Conservation (phyloP, 2,329 filamentous ascomycete species). For the Pseudopithomyces chartarum region DNA sequence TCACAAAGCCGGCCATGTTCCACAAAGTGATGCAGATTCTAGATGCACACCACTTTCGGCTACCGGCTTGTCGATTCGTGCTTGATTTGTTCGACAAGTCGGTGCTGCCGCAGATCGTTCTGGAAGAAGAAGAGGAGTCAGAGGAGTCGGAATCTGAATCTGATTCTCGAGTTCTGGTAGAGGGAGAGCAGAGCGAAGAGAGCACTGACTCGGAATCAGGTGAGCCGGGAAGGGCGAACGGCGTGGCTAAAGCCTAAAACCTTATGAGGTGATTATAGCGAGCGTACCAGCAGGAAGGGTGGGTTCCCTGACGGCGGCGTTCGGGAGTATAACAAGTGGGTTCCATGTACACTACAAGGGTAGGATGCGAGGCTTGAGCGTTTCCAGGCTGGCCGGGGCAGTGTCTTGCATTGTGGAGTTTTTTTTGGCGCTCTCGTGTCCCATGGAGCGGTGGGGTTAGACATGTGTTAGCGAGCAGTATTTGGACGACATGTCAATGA, state of each 20-base stretch:
- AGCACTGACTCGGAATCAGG: slow-evolving; percentile 10
- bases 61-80: slow-evolving; percentile 85
- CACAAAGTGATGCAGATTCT: slow-evolving; percentile 82
- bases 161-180: too few relatives aligned
- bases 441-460: slow-evolving; percentile 3
- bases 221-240: slow-evolving; percentile 22
- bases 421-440: slow-evolving; percentile 4
- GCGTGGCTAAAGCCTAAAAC: slow-evolving; percentile 17
- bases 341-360: slow-evolving; percentile 32
- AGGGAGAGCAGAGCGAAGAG: slow-evolving; percentile 8
- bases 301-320: slow-evolving; percentile 25
- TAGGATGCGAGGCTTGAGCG: slow-evolving; percentile 14
- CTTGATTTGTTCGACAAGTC: slow-evolving; percentile 93
- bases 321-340: slow-evolving; percentile 18
- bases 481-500: slow-evolving; percentile 1
- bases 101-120: slow-evolving; percentile 82
- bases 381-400: slow-evolving; percentile 14
- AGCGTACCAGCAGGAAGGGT: slow-evolving; percentile 11
- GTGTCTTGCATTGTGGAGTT: slow-evolving; percentile 30
- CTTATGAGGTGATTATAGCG: slow-evolving; percentile 18
- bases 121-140: slow-evolving; percentile 67
- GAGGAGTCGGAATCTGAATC: slow-evolving; percentile 43
- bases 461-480: slow-evolving; percentile 18
- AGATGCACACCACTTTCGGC: slow-evolving; percentile 85
- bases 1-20: slow-evolving; percentile 79